phyloP scores from a whole-genome alignment of 2,329 filamentous ascomycete genomes.

The Fusarium sacchari region DNA sequence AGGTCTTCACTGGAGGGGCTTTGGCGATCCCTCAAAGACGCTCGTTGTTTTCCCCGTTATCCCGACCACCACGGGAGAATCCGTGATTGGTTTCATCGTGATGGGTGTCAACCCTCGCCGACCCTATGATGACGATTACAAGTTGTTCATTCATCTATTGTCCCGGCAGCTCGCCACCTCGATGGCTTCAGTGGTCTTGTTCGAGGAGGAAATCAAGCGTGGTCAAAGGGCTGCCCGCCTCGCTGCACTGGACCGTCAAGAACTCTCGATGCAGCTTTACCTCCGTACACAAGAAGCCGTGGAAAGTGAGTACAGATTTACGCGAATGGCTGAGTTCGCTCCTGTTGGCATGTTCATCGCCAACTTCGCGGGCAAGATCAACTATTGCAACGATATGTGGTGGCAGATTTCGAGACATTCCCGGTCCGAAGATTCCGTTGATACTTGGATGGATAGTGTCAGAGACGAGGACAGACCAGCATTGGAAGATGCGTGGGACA shows the following conservation, averaged over 20 bases:
- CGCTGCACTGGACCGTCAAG: slow-evolving; percentile 79
- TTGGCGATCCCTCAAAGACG: slow-evolving; percentile 74
- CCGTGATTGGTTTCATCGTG: slow-evolving; percentile 80
- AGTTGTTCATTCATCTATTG: slow-evolving; percentile 78
- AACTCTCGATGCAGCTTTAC: slow-evolving; percentile 79
- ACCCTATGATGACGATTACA: slow-evolving; percentile 84
- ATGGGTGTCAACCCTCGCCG: slow-evolving; percentile 81
- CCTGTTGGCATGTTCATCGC: slow-evolving; percentile 89
- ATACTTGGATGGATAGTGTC: slow-evolving; percentile 78
- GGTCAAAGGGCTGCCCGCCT: slow-evolving; percentile 78
- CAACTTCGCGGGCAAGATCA: slow-evolving; percentile 75
- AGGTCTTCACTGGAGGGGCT: slow-evolving; percentile 75
- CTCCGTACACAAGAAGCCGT: slow-evolving; percentile 69
- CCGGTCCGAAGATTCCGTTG: slow-evolving; percentile 65
- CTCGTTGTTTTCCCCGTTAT: slow-evolving; percentile 83
- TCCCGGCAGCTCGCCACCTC: slow-evolving; percentile 82
- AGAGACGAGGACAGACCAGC: slow-evolving; percentile 70
- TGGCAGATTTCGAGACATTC: slow-evolving; percentile 76
- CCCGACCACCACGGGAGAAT: slow-evolving; percentile 75
- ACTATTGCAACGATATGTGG: slow-evolving; percentile 85
- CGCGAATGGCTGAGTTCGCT: slow-evolving; percentile 84
- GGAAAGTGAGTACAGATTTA: slow-evolving; percentile 81
- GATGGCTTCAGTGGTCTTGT: slow-evolving; percentile 82
- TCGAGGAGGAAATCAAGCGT: slow-evolving; percentile 83
- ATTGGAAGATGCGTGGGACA: slow-evolving; percentile 70